These are phyloP conservation scores for Rhododendron vialii DNA, from an alignment of 148 eudicot species.

Conservation along the genomic window DNA sequence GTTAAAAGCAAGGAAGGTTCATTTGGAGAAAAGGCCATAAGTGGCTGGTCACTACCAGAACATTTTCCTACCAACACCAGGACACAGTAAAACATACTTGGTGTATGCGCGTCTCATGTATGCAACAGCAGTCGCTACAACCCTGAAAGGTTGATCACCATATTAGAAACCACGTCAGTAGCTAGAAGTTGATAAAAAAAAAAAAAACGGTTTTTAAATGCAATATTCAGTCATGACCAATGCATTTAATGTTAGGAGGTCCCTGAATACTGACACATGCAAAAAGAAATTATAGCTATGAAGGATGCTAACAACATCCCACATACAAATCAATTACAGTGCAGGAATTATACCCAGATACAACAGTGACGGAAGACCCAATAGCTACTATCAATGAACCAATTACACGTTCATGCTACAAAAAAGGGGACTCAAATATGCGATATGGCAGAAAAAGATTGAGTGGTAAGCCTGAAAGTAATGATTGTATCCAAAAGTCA, in stretches of 20 bases:
- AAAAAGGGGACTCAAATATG: not conserved
- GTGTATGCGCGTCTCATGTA: slow-evolving; percentile 93
- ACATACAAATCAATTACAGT: not conserved
- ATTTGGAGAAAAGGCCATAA: not conserved
- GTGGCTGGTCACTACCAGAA: not conserved
- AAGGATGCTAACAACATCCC: not conserved
- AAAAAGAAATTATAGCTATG: not conserved
- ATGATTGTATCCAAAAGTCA: not conserved
- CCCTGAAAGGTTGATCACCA: slow-evolving; percentile 55
- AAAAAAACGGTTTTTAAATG: not conserved
- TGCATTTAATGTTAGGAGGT: not conserved
- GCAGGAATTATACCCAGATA: not conserved
- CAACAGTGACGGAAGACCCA: not conserved
- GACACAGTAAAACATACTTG: slow-evolving; percentile 37
- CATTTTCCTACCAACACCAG: not conserved
- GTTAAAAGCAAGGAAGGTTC: not conserved
- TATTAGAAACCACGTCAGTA: not conserved
- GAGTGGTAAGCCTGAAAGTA: not conserved
- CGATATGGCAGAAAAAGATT: not conserved
- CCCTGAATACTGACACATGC: not conserved
- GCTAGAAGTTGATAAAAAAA: not conserved
- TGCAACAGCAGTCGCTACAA: slow-evolving; percentile 92
- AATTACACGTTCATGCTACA: not conserved
- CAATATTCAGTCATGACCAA: not conserved
- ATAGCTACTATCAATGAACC: not conserved